Percentiles rank a stretch among this genome's conserved stretches.
phyloP scores from a whole-genome alignment of 805 yeast species.

The Wickerhamomyces tratensis region DNA sequence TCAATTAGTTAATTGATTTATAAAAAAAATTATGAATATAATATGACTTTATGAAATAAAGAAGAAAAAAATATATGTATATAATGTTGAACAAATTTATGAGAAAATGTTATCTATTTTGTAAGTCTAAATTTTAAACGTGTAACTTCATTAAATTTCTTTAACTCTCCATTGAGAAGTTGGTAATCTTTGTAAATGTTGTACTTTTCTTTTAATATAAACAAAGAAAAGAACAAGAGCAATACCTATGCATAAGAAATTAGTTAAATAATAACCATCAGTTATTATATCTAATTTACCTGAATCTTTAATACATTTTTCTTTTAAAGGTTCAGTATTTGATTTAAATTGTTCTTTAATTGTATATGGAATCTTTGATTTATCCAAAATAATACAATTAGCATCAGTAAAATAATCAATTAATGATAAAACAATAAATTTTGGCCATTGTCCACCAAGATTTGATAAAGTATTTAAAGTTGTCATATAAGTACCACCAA shows the following conservation, averaged over 20 bases:
- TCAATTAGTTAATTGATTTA: too few species aligned
- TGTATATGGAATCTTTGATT: constrained; percentile 5
- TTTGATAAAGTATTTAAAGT: constrained; percentile 85
- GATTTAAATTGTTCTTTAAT: constrained; percentile 18
- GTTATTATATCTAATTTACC: constrained; percentile 45
- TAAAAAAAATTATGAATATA: too few species aligned
- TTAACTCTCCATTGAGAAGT: constrained; percentile 61
- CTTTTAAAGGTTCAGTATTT: constrained; percentile 30
- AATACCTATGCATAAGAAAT: constrained; percentile 54
- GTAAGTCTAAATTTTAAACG: not conserved
- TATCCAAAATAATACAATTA: constrained; percentile 31
- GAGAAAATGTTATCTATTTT: not conserved
- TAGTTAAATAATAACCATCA: constrained; percentile 85
- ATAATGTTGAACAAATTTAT: not conserved
- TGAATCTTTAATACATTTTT: constrained; percentile 38
- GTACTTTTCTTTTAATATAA: constrained; percentile 57
- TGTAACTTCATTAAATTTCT: constrained; percentile 1
- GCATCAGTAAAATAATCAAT: constrained; percentile 74
- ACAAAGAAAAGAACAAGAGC: constrained; percentile 58
- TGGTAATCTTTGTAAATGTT: constrained; percentile 62
- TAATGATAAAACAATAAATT: constrained; percentile 64
- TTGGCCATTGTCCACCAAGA: constrained; percentile 97
- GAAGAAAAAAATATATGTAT: not conserved
- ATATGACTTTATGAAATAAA: too few species aligned
- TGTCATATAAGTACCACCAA: constrained; percentile 98